phyloP scores from a whole-genome alignment of 2,329 filamentous ascomycete species.

The Orbilia oligospora region DNA sequence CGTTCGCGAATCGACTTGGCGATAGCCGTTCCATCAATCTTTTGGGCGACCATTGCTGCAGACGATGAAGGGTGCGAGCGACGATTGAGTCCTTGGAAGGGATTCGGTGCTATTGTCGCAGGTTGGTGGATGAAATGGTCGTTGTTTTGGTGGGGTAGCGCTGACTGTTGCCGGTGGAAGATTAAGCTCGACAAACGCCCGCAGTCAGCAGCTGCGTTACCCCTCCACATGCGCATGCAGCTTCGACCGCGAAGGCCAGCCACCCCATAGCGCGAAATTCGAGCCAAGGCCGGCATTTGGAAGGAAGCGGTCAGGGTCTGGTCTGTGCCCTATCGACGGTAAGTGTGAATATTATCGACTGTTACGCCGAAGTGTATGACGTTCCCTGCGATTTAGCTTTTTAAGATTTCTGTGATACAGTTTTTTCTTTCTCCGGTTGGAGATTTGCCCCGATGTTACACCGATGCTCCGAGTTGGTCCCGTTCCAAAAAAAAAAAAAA shows the following conservation, averaged over 20 bases:
- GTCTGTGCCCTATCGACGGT: conserved; percentile 25
- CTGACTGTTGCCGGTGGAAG: conserved; percentile 53
- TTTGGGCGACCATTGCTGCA: conserved; percentile 83
- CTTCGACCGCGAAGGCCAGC: conserved; percentile 32
- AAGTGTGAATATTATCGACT: conserved; percentile 20
- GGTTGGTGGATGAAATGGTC: conserved; percentile 57
- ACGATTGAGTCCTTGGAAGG: conserved; percentile 48
- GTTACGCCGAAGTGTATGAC: conserved; percentile 14
- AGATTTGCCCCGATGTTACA: conserved; percentile 27
- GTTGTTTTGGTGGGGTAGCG: conserved; percentile 59
- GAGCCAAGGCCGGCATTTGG: conserved; percentile 59
- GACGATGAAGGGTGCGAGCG: conserved; percentile 71
- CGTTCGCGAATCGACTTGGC: conserved; percentile 90
- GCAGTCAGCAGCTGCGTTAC: conserved; percentile 16
- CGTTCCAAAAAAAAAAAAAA: conserved; percentile 14
- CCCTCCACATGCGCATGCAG: conserved; percentile 51
- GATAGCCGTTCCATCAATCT: conserved; percentile 96
- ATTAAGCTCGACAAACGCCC: conserved; percentile 52
- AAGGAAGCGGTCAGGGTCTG: conserved; percentile 15
- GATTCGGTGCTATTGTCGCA: conserved; percentile 41
- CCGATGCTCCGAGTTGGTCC: conserved; percentile 30
- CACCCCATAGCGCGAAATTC: conserved; percentile 58
- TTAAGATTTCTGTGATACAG: conserved; percentile 27
- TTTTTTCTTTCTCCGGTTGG: conserved; percentile 14
- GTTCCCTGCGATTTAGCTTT: conserved; percentile 30